phyloP scores from a whole-genome alignment of 306 rosid species.

The Acacia confusa region DNA sequence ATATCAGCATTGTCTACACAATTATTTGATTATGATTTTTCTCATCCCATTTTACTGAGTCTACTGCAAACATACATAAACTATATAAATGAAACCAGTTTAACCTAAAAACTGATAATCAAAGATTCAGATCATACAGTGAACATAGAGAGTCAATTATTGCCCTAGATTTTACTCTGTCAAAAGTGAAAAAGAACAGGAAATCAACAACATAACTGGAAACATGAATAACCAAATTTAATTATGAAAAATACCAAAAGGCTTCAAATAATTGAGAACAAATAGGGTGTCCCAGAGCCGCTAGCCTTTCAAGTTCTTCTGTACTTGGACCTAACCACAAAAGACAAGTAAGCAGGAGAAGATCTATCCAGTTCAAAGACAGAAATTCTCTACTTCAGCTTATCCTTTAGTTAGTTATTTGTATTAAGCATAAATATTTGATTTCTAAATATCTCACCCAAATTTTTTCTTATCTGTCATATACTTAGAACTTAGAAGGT shows the following conservation, averaged over 20 bases:
- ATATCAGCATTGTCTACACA: background rate
- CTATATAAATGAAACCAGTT: background rate
- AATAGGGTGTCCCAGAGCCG: conserved; percentile 50
- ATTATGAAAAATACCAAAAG: no score
- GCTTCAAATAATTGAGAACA: no score
- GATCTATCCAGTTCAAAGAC: background rate
- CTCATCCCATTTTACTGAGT: background rate
- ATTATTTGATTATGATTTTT: background rate
- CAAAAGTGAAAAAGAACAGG: background rate
- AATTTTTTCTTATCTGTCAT: background rate
- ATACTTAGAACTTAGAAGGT: background rate
- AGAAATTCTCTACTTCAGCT: background rate
- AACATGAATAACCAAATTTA: background rate
- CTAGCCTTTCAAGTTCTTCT: conserved; percentile 76
- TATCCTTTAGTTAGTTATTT: background rate
- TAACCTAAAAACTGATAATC: background rate
- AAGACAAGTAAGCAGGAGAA: conserved; percentile 7
- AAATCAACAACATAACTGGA: background rate
- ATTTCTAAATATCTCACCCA: background rate
- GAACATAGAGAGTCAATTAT: background rate
- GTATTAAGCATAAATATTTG: background rate
- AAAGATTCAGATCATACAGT: background rate
- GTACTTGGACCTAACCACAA: conserved; percentile 58
- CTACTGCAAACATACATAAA: background rate
- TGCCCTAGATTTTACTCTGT: background rate